phyloP scores from a whole-genome alignment of 495 filamentous ascomycete species.

The Daldinia vernicosa region DNA sequence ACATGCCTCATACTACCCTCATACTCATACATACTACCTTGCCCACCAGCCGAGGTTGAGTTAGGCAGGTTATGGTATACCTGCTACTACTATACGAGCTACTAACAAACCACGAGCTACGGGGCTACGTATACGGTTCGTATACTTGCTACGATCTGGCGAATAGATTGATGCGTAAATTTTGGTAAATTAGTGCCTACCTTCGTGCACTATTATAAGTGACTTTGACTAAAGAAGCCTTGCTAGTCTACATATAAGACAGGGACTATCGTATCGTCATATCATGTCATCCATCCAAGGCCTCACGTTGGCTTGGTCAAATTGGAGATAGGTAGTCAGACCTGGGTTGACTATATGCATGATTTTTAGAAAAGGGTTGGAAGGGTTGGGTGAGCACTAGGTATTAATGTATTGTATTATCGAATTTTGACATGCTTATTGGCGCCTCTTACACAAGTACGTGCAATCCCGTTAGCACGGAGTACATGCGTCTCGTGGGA shows the following conservation, averaged over 20 bases:
- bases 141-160: slow-evolving; percentile 15
- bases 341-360: slow-evolving; percentile 35
- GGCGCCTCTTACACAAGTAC: slow-evolving; percentile 20
- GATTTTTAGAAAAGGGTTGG: slow-evolving; percentile 18
- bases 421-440: slow-evolving; percentile 30
- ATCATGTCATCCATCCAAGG: slow-evolving; percentile 36
- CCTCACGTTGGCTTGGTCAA: slow-evolving; percentile 28
- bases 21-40: neutral
- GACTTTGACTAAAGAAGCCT: slow-evolving; percentile 20
- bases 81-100: slow-evolving; percentile 16
- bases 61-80: slow-evolving; percentile 1
- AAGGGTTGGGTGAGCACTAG: slow-evolving; percentile 32
- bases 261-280: slow-evolving; percentile 24
- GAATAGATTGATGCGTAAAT: neutral
- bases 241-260: slow-evolving; percentile 20
- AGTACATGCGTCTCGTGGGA: slow-evolving; percentile 32
- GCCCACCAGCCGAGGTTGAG: neutral
- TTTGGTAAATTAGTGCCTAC: neutral
- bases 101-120: neutral
- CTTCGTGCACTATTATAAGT: slow-evolving; percentile 8
- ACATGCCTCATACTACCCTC: slow-evolving; percentile 10
- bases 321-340: slow-evolving; percentile 30
- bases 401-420: slow-evolving; percentile 28
- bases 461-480: slow-evolving; percentile 36
- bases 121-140: slow-evolving; percentile 7